phyloP scores from a whole-genome alignment of 1,284 basidiomycete species.

The Leccinum fallax region DNA sequence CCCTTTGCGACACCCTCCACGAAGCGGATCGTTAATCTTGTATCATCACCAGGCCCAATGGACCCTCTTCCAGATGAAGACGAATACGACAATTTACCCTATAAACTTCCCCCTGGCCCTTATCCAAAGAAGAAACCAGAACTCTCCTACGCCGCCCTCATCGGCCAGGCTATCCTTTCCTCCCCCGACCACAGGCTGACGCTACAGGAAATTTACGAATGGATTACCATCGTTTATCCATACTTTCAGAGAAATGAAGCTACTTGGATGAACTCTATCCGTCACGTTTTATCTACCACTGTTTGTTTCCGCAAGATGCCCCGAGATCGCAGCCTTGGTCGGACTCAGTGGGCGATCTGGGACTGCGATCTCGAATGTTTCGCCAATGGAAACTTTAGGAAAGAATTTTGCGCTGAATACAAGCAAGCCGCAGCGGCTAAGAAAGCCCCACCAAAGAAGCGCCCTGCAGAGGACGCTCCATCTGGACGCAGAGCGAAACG shows the following conservation, averaged over 20 bases:
- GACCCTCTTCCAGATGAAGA: conserved; percentile 58
- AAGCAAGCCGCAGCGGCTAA: conserved; percentile 41
- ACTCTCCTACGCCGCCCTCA: conserved; percentile 91
- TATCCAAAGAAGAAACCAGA: conserved; percentile 79
- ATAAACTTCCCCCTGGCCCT: conserved; percentile 79
- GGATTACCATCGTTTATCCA: conserved; percentile 92
- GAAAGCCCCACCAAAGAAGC: conserved; percentile 40
- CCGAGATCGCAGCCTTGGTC: conserved; percentile 64
- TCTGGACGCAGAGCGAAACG: conserved; percentile 49
- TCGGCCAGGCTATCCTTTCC: conserved; percentile 92
- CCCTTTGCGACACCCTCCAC: conserved; percentile 56
- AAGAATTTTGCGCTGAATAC: conserved; percentile 67
- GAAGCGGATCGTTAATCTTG: conserved; percentile 60
- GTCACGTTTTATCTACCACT: conserved; percentile 85
- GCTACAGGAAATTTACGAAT: conserved; percentile 94
- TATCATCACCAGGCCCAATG: conserved; percentile 81
- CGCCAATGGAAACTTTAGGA: conserved; percentile 68
- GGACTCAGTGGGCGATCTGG: conserved; percentile 77
- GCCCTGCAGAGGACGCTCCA: conserved; percentile 41
- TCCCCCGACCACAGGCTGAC: conserved; percentile 85
- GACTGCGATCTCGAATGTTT: conserved; percentile 74
- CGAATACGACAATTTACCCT: conserved; percentile 67
- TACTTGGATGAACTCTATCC: conserved; percentile 95
- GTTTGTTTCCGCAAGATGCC: conserved; percentile 74
- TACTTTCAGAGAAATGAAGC: conserved; percentile 91